A percentile compares a stretch with the other conserved stretches of the same genome.
Evolutionary conservation across 164 flowering plant species (phyloP).

Genomic region (Aristolochia contorta): DNA sequence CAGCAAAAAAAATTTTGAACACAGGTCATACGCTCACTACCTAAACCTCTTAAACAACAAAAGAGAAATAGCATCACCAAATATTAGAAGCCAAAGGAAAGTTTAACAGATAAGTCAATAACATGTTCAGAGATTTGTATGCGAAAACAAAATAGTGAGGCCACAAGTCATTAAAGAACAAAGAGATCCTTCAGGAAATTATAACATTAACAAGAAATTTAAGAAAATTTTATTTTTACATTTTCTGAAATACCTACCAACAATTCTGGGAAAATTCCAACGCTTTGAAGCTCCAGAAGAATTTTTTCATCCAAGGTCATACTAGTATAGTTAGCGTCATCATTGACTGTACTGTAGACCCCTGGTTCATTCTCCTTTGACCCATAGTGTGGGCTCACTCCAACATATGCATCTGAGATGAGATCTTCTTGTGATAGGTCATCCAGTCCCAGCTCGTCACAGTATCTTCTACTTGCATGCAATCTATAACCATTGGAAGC

Average conservation of each 20-base stretch:
- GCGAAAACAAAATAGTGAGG: background rate
- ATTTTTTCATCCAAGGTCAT: slow-evolving; percentile 55
- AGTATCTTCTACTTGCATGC: slow-evolving; percentile 22
- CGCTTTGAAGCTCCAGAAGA: slow-evolving; percentile 59
- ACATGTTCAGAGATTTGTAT: background rate
- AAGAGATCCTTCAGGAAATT: background rate
- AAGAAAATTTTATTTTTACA: background rate
- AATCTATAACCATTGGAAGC: slow-evolving; percentile 40
- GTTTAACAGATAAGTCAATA: background rate
- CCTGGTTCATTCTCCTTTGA: background rate
- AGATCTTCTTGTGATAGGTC: slow-evolving; percentile 18
- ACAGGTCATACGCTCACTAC: too few relatives aligned
- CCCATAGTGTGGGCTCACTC: slow-evolving; percentile 18
- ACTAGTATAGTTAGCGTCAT: slow-evolving; percentile 43
- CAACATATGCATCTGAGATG: slow-evolving; percentile 12
- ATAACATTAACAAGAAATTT: background rate
- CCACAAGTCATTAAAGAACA: background rate
- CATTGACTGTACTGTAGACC: slow-evolving; percentile 18
- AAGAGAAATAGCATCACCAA: too few relatives aligned
- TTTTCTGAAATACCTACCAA: slow-evolving; percentile 33
- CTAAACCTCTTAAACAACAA: too few relatives aligned
- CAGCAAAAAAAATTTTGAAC: too few relatives aligned
- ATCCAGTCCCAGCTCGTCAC: slow-evolving; percentile 27
- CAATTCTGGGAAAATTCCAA: slow-evolving; percentile 58
- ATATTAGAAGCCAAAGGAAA: background rate